phyloP scores from a whole-genome alignment of 495 filamentous ascomycete species.

The Penicillium pulvis region DNA sequence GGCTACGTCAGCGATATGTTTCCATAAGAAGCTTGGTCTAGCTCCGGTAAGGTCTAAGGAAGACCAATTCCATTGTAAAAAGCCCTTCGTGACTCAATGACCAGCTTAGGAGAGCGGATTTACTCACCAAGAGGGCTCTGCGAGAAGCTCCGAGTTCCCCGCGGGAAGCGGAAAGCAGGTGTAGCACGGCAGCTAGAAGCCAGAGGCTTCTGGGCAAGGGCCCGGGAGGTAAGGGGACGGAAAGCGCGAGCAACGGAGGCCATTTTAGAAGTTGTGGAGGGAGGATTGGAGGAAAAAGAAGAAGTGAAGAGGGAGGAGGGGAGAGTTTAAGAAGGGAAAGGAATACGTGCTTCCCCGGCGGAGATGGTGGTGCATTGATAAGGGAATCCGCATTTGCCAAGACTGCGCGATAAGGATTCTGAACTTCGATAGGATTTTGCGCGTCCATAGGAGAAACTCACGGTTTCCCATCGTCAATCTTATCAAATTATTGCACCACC shows the following conservation, averaged over 20 bases:
- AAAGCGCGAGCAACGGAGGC: slow-evolving; percentile 41
- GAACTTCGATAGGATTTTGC: slow-evolving; percentile 33
- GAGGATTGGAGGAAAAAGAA: slow-evolving; percentile 23
- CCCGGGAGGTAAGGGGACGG: slow-evolving; percentile 47
- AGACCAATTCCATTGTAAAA: slow-evolving; percentile 3
- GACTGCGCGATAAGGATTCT: slow-evolving; percentile 30
- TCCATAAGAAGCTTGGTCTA: slow-evolving; percentile 8
- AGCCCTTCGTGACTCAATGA: slow-evolving; percentile 3
- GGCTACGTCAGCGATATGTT: slow-evolving; percentile 27
- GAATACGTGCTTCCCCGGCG: slow-evolving; percentile 32
- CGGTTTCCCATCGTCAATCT: slow-evolving; percentile 11
- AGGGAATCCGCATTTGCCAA: slow-evolving; percentile 29
- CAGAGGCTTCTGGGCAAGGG: slow-evolving; percentile 46
- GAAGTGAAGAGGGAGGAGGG: slow-evolving; percentile 25
- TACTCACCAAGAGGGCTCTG: slow-evolving; percentile 49
- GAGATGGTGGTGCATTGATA: slow-evolving; percentile 26
- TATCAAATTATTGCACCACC: slow-evolving; percentile 24
- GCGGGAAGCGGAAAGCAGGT: slow-evolving; percentile 52
- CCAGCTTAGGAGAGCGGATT: slow-evolving; percentile 16
- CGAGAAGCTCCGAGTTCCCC: slow-evolving; percentile 53
- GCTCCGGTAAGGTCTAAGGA: neutral
- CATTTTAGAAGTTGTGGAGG: slow-evolving; percentile 32
- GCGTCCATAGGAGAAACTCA: slow-evolving; percentile 10
- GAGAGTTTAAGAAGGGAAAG: slow-evolving; percentile 33
- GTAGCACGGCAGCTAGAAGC: slow-evolving; percentile 37